Base-by-base conservation (phyloP, 2,329 filamentous ascomycete species). In the Neobulgaria alba region DNA sequence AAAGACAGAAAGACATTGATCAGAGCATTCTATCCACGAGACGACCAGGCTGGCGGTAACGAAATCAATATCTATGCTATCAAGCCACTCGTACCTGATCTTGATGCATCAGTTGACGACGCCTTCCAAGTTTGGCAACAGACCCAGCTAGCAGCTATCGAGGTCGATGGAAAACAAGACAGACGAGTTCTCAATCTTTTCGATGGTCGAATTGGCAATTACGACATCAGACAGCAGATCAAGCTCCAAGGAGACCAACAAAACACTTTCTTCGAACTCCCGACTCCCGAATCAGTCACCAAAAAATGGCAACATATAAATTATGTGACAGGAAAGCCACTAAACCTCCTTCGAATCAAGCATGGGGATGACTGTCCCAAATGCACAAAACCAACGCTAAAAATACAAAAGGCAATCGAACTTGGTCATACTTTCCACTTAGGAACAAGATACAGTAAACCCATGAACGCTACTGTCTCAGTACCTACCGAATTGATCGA, bases 371-470 rank as follows among this genome's bases (percentile, higher is more conserved):
- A 62, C 9, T 98, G 92, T 54, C 77, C 85, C 0, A 68, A 71
- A 29, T 98, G 92, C 58, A 56, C 64, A 0, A 55, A 67, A 0
- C 83, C 83, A 0, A 66, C 61, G 2, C 67, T 96, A 16, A 69
- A 68, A 32, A 68, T 84, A 2, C 73, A 82, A 42, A 80, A 75
- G 47, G 85, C 88, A 5, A 81, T 96, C 36, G 92, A 98, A 63
- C 72, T 96, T 12, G 92, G 87, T 1, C 92, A 98, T 62, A 96
- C 92, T 0, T 98, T 98, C 64, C 81, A 93, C 60, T 78, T 98
- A 1, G 89, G 90, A 9, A 89, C 85, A 1, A 77, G 89, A 20
- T 98, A 98, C 65, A 89, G 84, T 17, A 69, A 75, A 15, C 82
- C 87, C 0, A 69, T 98, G 1, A 66, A 72, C 5, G 83, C 85